Evolutionary conservation across 2,329 filamentous ascomycete species (phyloP), one percentile per base, ranked within the genome.

Genomic region (Colletotrichum falcatum): DNA sequence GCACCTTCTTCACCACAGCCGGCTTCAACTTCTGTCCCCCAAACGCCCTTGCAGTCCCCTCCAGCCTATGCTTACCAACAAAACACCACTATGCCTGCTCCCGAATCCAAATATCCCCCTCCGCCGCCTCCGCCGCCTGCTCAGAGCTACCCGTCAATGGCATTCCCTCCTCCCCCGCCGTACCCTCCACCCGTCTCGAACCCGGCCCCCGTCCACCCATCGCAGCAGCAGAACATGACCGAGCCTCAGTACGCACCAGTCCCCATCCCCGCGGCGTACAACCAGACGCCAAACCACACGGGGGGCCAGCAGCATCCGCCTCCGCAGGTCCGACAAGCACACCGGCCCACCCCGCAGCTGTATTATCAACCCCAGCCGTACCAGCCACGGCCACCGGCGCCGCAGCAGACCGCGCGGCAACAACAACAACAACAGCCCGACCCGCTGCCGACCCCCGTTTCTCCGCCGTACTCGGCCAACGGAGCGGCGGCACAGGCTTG

Each of bases 321-420:
- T 14, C 11, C 44, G 16, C 56, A 23, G 23, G 20, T n/a, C 7
- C 67, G 66, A 33, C 67, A 70, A 54, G 30, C n/a, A 30, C 48
- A 69, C 39, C 67, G 44, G 33, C 42, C 28, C 11, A 23, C 37
- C 11, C 23, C 35, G 12, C 55, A 60, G 9, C 2, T 23, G 33
- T 56, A 65, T 5, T 56, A 65, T 5, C 55, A 70, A 23, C 37
- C 48, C n/a, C 62, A 54, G 12, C n/a, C 35, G 20, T 12, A 33
- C 11, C 49, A 51, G 26, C 39, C 56, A 39, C 56, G 48, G 23
- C 49, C 28, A 12, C 61, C n/a, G n/a, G 5, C 18, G 11, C 54
- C 37, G 18, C 51, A 58, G 48, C 61, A 59, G 30, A 33, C 30
- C 3, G 4, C 3, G 30, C 30, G 7, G 7, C 30, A 33, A 33